Conservation (phyloP, 345 rosid species). For the Brassica carinata region DNA sequence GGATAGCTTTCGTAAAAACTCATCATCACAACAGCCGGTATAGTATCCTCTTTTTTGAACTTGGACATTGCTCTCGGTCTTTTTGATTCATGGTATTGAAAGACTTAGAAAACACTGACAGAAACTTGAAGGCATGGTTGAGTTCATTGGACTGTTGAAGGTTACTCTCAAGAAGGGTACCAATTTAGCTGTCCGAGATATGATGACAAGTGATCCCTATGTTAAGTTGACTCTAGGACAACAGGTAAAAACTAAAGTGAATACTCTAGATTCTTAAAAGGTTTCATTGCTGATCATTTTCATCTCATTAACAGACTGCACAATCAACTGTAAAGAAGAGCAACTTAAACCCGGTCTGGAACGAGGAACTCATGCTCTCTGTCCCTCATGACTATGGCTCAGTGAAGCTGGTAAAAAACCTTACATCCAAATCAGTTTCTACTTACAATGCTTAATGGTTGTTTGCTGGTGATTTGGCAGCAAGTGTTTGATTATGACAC, state of each 20-base stretch:
- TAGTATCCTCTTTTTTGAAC: slow-evolving; percentile 14
- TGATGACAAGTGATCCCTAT: slow-evolving; percentile 96
- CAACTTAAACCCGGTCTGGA: slow-evolving; percentile 83
- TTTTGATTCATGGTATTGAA: slow-evolving; percentile 1
- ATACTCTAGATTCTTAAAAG: neutral
- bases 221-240: slow-evolving; percentile 80
- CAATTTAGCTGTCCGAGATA: slow-evolving; percentile 86
- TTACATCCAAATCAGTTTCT: neutral
- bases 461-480: slow-evolving; percentile 49
- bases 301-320: slow-evolving; percentile 50
- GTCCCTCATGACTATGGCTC: slow-evolving; percentile 67
- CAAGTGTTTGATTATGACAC: slow-evolving; percentile 84
- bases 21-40: slow-evolving; percentile 58
- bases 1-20: slow-evolving; percentile 65
- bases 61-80: slow-evolving; percentile 9
- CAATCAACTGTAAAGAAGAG: slow-evolving; percentile 57
- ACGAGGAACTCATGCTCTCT: slow-evolving; percentile 79
- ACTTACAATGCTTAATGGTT: neutral
- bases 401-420: slow-evolving; percentile 63
- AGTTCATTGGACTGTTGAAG: slow-evolving; percentile 85
- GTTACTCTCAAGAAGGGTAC: slow-evolving; percentile 69
- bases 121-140: slow-evolving; percentile 79
- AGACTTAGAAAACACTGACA: slow-evolving; percentile 35
- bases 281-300: slow-evolving; percentile 5
- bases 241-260: slow-evolving; percentile 56